phyloP scores from a whole-genome alignment of 2,329 filamentous ascomycete genomes.

The Pseudogymnoascus sp. region DNA sequence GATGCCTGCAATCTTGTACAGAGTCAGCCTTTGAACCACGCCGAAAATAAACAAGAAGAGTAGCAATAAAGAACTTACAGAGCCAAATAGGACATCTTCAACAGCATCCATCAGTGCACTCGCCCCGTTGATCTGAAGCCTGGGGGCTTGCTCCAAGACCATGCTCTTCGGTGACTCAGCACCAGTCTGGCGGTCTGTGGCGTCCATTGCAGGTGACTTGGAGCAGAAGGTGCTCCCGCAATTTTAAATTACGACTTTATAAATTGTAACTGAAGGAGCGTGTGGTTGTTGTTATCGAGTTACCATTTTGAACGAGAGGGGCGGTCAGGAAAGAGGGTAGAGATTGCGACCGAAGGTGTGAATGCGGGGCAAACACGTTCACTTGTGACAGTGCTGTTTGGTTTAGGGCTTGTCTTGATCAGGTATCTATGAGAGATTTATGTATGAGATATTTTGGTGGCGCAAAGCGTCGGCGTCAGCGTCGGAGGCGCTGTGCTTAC shows the following conservation, averaged over 20 bases:
- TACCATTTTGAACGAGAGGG: slow-evolving; percentile 21
- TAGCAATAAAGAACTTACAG: slow-evolving; percentile 42
- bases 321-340: slow-evolving; percentile 19
- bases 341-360: background rate
- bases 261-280: background rate
- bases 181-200: background rate
- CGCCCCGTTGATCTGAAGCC: slow-evolving; percentile 2
- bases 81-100: slow-evolving; percentile 85
- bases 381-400: background rate
- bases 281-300: slow-evolving; percentile 23
- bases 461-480: background rate
- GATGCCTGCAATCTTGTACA: slow-evolving; percentile 62
- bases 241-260: background rate
- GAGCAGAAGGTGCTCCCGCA: background rate
- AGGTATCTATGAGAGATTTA: background rate
- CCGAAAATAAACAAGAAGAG: background rate
- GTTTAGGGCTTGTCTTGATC: slow-evolving; percentile 6
- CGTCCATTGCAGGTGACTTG: slow-evolving; percentile 6
- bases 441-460: slow-evolving; percentile 10
- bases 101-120: slow-evolving; percentile 47
- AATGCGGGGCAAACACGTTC: background rate
- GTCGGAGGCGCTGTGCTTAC: background rate
- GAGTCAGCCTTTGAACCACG: background rate
- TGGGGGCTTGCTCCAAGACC: slow-evolving; percentile 9
- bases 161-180: slow-evolving; percentile 5